Base-by-base conservation (phyloP, 208 protist species). In the Wallacemonas rigidus region DNA sequence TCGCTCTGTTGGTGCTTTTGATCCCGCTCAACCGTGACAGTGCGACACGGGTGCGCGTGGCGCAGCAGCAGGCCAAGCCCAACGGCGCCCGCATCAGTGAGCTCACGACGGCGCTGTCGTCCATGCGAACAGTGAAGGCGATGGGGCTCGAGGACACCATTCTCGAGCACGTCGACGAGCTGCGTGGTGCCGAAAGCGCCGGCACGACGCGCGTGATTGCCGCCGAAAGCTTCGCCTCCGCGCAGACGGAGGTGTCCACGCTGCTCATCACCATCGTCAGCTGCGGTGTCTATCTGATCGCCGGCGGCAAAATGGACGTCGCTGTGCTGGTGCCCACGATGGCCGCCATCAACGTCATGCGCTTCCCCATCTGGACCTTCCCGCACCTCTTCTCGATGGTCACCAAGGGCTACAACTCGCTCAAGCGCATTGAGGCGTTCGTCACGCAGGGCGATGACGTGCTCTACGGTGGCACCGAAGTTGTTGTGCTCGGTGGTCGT, bases 101-200 rank as follows among this genome's bases (percentile, higher is more conserved):
- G 51, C 80, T 94, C 43, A 81, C 79, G 39, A 75, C 78, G n/a
- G 80, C 84, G 44, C 72, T 94, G 8, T 72, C 81, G 5, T 79
- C 71, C 7, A 94, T 94, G 84, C 89, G 89, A 26, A 89, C 86
- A 38, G 82, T 94, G 26, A 89, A 91, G 73, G 76, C 86, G 51
- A 88, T 94, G 84, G 83, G 82, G 15, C 77, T 88, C 38, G 86
- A 94, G 60, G 47, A 79, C 53, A 75, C 60, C 54, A 75, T 91
- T 7, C 63, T 85, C 56, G 40, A 69, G 7, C 79, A 81, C 17
- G 72, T 90, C 44, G 75, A 83, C 54, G 75, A 69, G 9, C 73
- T 80, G 5, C 77, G 89, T 40, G 67, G 51, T 26, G 61, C 56
- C 15, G 86, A 94, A 58, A 91, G 81, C 54, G 72, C 79, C 15